Evolutionary conservation across 208 protist species (phyloP).

Genomic region (Trypanosoma mega): DNA sequence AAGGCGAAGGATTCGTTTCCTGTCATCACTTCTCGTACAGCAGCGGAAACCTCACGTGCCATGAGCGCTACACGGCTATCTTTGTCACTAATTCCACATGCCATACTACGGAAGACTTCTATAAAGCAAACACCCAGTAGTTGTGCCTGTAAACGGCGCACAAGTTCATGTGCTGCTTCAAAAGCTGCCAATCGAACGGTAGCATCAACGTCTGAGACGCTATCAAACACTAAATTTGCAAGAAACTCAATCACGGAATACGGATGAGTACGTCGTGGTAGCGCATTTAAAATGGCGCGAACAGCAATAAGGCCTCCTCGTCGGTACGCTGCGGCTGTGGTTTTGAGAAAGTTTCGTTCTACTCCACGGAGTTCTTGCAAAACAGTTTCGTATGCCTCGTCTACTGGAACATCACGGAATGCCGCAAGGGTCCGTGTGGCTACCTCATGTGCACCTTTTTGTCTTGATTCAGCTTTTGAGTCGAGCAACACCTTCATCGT

Average conservation of each 20-base stretch:
- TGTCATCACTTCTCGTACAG: conserved; percentile 50
- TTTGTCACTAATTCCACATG: conserved; percentile 49
- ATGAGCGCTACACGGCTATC: conserved; percentile 53
- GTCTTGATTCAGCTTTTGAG: conserved; percentile 49
- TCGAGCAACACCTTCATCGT: conserved; percentile 53
- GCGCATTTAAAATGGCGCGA: conserved; percentile 40
- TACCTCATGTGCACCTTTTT: conserved; percentile 37
- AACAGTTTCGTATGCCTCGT: conserved; percentile 41
- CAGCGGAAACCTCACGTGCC: conserved; percentile 59
- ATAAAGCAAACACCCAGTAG: conserved; percentile 40
- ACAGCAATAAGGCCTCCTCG: conserved; percentile 52
- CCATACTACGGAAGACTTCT: conserved; percentile 55
- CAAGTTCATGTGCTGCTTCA: conserved; percentile 58
- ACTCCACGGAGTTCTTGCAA: conserved; percentile 29
- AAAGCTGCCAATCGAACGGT: conserved; percentile 67
- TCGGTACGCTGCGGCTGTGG: conserved; percentile 46
- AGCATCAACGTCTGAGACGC: conserved; percentile 51
- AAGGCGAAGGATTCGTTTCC: conserved; percentile 34
- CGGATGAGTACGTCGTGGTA: conserved; percentile 28
- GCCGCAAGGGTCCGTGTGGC: conserved; percentile 33
- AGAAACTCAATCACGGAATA: conserved; percentile 28
- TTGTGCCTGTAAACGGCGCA: conserved; percentile 39
- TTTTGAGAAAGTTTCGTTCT: conserved; percentile 40
- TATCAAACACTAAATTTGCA: conserved; percentile 36
- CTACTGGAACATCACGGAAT: conserved; percentile 45